Percentiles rank a stretch among this genome's conserved stretches.
Evolutionary conservation across 2,329 filamentous ascomycete genomes (phyloP).

Genomic region (Colletotrichum lindemuthianum): DNA sequence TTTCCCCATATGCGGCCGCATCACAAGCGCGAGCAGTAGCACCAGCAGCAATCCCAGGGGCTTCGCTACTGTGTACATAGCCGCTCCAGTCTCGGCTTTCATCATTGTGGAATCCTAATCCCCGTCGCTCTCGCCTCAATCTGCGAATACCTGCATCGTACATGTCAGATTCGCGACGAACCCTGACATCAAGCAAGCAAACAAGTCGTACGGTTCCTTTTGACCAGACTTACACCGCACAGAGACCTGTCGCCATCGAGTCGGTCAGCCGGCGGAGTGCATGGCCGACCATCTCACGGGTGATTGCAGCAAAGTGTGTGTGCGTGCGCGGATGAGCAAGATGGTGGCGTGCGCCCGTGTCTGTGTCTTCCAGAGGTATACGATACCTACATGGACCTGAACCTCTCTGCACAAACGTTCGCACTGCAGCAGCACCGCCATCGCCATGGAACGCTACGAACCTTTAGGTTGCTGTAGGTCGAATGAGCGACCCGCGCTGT

Average conservation of each 20-base stretch:
- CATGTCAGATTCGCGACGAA: slow-evolving; percentile 21
- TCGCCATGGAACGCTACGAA: neutral
- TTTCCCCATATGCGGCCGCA: slow-evolving; percentile 8
- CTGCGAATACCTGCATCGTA: slow-evolving; percentile 20
- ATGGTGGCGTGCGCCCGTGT: neutral
- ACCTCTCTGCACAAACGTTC: neutral
- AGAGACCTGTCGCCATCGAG: slow-evolving; percentile 11
- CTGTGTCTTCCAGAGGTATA: slow-evolving; percentile 14
- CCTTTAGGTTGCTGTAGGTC: neutral
- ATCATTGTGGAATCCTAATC: slow-evolving; percentile 29
- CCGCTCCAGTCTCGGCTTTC: slow-evolving; percentile 27
- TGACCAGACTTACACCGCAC: slow-evolving; percentile 3
- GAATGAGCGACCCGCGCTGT: slow-evolving; percentile 13
- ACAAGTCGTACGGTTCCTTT: slow-evolving; percentile 4
- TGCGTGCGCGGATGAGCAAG: slow-evolving; percentile 7
- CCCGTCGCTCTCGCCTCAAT: slow-evolving; percentile 25
- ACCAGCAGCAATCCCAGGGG: neutral
- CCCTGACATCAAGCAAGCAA: neutral
- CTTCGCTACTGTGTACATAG: slow-evolving; percentile 30
- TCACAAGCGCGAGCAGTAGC: neutral
- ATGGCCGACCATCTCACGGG: slow-evolving; percentile 30
- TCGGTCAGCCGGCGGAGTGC: slow-evolving; percentile 33
- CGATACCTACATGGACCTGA: slow-evolving; percentile 21
- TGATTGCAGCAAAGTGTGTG: slow-evolving; percentile 26
- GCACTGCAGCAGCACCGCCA: neutral